Base-by-base conservation (phyloP, 306 rosid species). In the Medicago arabica region DNA sequence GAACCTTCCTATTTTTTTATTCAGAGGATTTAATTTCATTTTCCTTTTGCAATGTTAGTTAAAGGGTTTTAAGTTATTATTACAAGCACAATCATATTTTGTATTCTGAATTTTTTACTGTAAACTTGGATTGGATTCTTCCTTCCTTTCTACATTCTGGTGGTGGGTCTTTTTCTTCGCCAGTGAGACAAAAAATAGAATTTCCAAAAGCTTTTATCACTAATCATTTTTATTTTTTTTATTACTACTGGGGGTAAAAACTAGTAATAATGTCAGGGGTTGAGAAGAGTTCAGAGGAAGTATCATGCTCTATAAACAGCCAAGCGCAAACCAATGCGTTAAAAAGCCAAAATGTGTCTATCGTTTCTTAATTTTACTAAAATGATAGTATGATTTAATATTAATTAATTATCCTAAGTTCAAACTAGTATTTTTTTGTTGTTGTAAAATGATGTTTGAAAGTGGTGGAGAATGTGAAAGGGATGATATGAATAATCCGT, bases 391-490 rank as follows among this genome's bases (percentile, higher is more conserved):
- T 28, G 31, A 28, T 28, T 28, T 28, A 28, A 28, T 28, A 28
- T 28, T 0, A 28, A 28, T 3, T 21, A 21, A 21, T 21, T 28
- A 28, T 28, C 9, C 47, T 60, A 46, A 44, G 14, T 49, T 34
- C 0, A 44, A 28, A 25, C 4, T 36, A 11, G n/a, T n/a, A n/a
- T 2, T 47, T 47, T 46, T 13, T 47, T 23, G 1, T 21, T 21
- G 23, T 21, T 23, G 28, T 23, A 23, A 23, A 23, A 23, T 23
- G 28, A 23, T 23, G 28, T 23, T 23, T 23, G 28, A 23, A 23
- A 21, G 73, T 68, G 75, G 69, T 23, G 63, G 54, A 75, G 34
- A 72, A 82, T 60, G 61, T n/a, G 69, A 74, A 83, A 69, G 12
- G 8, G 15, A 0, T 47, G 31, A 39, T n/a, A n/a, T 15, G 9